These are phyloP conservation scores for Dovyalis caffra DNA, from an alignment of 345 rosid species.

Conservation along the genomic window DNA sequence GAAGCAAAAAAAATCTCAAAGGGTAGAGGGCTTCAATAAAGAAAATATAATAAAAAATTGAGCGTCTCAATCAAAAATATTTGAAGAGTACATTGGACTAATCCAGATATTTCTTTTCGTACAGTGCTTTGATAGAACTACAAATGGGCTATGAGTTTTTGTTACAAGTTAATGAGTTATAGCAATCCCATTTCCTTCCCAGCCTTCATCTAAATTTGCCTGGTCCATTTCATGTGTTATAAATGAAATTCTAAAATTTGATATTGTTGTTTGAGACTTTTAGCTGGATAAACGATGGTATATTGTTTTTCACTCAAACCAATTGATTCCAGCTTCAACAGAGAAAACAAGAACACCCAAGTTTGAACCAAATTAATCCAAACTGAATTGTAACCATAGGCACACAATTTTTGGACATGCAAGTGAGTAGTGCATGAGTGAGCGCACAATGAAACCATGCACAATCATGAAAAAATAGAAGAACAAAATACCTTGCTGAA, in stretches of 20 bases:
- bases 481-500: conserved; percentile 49
- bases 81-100: not conserved
- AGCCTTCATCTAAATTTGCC: no score
- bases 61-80: no score
- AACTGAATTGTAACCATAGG: not conserved
- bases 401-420: no score
- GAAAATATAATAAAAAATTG: no score
- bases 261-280: no score
- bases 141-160: not conserved
- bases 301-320: not conserved
- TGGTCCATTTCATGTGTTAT: no score
- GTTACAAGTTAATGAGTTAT: not conserved
- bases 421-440: no score
- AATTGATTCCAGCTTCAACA: not conserved
- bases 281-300: not conserved
- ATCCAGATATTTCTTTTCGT: not conserved
- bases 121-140: not conserved
- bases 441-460: not conserved
- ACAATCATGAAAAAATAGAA: not conserved
- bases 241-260: no score
- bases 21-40: no score
- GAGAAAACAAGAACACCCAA: not conserved
- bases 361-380: not conserved
- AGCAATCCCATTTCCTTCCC: not conserved
- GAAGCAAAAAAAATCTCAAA: no score